Evolutionary conservation across 768 basidiomycete genomes (phyloP).

Genomic region (Tephrocybe sp.): DNA sequence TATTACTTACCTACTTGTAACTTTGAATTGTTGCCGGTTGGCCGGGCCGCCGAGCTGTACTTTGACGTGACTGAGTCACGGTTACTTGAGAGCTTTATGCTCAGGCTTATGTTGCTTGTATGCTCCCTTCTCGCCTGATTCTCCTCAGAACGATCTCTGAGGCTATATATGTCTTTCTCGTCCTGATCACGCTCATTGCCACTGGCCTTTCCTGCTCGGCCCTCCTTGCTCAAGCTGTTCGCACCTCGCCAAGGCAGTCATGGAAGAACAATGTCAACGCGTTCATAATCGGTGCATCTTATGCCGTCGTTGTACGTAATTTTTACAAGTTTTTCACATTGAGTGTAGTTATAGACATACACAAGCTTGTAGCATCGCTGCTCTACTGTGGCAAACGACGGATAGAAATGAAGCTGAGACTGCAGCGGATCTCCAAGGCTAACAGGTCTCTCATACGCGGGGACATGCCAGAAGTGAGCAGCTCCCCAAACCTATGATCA

Average conservation of each 20-base stretch:
- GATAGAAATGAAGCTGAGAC: constrained; percentile 60
- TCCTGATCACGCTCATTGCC: constrained; percentile 50
- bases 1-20: no score
- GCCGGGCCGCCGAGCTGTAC: constrained; percentile 9
- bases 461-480: constrained; percentile 65
- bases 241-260: constrained; percentile 53
- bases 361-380: constrained; percentile 58
- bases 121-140: constrained; percentile 37
- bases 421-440: constrained; percentile 68
- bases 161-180: constrained; percentile 51
- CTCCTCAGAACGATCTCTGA: constrained; percentile 51
- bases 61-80: no score
- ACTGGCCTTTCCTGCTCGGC: constrained; percentile 63
- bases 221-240: constrained; percentile 70
- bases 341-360: background rate
- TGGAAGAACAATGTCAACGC: constrained; percentile 70
- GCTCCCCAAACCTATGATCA: no score
- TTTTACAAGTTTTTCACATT: background rate
- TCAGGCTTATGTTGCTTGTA: constrained; percentile 13
- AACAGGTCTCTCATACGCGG: constrained; percentile 49
- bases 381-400: constrained; percentile 68
- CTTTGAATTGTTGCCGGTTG: background rate
- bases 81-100: background rate
- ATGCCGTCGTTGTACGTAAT: constrained; percentile 60
- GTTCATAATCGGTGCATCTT: constrained; percentile 68